Percentiles rank a stretch among this genome's conserved stretches.
Evolutionary conservation across 371 early-diverging fungal genomes (phyloP).

Genomic region (Syncephalastrum sp.): DNA sequence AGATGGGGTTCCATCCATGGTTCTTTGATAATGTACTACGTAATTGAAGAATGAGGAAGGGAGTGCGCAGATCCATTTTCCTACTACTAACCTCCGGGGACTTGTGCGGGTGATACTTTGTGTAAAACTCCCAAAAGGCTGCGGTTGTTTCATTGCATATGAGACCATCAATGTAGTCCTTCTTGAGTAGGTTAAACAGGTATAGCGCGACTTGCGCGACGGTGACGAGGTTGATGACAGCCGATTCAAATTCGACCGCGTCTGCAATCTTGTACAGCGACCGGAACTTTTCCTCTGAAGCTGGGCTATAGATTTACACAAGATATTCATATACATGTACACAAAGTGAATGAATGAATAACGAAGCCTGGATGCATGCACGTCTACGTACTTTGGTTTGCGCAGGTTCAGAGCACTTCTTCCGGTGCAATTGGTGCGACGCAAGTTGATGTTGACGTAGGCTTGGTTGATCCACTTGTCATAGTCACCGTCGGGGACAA

Average conservation of each 20-base stretch:
- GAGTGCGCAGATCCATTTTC: background rate
- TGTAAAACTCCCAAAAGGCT: conserved; percentile 53
- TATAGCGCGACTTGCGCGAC: conserved; percentile 56
- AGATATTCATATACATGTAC: no score
- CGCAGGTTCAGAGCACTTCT: conserved; percentile 62
- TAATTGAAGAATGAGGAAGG: background rate
- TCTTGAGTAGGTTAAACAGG: conserved; percentile 50
- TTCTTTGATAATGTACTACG: conserved; percentile 39
- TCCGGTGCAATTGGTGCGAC: conserved; percentile 63
- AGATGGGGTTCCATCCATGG: conserved; percentile 62
- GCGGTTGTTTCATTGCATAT: conserved; percentile 59
- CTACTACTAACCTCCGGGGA: conserved; percentile 43
- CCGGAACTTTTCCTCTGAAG: conserved; percentile 65
- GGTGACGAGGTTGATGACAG: conserved; percentile 55
- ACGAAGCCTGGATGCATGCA: no score
- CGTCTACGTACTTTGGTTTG: conserved; percentile 50
- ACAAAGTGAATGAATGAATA: no score
- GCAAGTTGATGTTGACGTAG: conserved; percentile 62
- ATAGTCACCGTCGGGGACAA: conserved; percentile 65
- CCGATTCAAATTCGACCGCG: conserved; percentile 49
- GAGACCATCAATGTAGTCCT: conserved; percentile 57
- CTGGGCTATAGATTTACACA: conserved; percentile 37
- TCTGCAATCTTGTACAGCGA: conserved; percentile 62
- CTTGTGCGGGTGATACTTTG: conserved; percentile 45
- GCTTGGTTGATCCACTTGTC: conserved; percentile 54